Base-by-base conservation (phyloP, 441 rosid genomes). In the Mallotus japonicus region DNA sequence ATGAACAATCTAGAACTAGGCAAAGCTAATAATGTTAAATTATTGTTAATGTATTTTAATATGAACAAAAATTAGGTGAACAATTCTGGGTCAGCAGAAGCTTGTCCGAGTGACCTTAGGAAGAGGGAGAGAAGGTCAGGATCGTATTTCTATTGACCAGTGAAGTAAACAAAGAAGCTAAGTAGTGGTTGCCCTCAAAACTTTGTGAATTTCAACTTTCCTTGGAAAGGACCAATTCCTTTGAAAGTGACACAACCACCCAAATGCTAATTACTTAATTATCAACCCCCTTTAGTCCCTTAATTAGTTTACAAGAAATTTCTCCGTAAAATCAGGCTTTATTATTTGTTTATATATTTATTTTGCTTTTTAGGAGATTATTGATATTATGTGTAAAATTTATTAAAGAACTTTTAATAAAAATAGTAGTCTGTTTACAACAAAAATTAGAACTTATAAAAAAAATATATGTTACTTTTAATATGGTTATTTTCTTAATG, bases 11-110 rank as follows among this genome's bases (percentile, higher is more conserved):
- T 40, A 72, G 55, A 57, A 37, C 70, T 8, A 11, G 19, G 34
- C 12, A 42, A 8, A 24, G 28, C 28, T 24, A 24, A 24, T 24
- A 24, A 24, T 24, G 28, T 24, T 24, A 0, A 24, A 24, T 24
- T 24, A 42, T 42, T 2, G 8, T 42, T 42, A 60, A 24, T 24
- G 24, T 12, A 22, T 22, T 8, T 28, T 46, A 65, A 20, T 12
- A 20, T 47, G 8, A 70, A 46, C 46, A 63, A 5, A 75, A 69
- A 77, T 59, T 82, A 22, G 80, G 79, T 77, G 70, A 42, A 62
- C 70, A 63, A 19, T 22, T 50, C 5, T n/a, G 54, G 76, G 77
- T 69, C 75, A 61, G 70, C 66, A 46, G 34, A 12, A 12, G 17
- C 12, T 28, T 28, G 32, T 28, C 3, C 32, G 2, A 28, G 32